These are phyloP conservation scores for Carallia pectinifolia DNA, from an alignment of 345 rosid species.

Conservation along the genomic window DNA sequence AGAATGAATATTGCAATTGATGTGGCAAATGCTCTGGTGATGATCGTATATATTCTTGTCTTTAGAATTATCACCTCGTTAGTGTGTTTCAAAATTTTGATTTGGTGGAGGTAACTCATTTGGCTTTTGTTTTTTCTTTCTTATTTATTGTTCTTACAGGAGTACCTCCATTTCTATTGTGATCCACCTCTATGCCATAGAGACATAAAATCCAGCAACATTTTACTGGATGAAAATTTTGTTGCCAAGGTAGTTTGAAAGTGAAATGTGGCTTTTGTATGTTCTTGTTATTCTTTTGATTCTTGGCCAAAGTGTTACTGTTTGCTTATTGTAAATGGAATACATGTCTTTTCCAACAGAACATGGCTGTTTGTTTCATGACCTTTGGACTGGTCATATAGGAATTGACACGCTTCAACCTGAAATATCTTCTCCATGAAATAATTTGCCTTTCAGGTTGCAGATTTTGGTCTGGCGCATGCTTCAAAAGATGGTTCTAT, in stretches of 20 bases:
- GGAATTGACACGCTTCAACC: background rate
- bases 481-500: conserved; percentile 89
- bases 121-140: background rate
- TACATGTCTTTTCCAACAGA: background rate
- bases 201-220: conserved; percentile 97
- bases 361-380: background rate
- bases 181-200: conserved; percentile 96
- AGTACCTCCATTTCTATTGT: conserved; percentile 94
- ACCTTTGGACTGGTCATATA: background rate
- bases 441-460: conserved; percentile 55
- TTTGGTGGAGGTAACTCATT: background rate
- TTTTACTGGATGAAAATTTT: conserved; percentile 79
- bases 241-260: conserved; percentile 70
- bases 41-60: conserved; percentile 3
- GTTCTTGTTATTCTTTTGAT: background rate
- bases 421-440: background rate
- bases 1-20: conserved; percentile 89
- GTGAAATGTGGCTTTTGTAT: background rate
- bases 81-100: conserved; percentile 11
- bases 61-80: background rate
- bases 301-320: background rate
- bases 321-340: background rate
- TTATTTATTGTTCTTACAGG: conserved; percentile 45
- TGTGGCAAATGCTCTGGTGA: conserved; percentile 96
- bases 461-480: conserved; percentile 95